Conservation (phyloP, 192 early-diverging fungal species). For the Coemansia sp. region DNA sequence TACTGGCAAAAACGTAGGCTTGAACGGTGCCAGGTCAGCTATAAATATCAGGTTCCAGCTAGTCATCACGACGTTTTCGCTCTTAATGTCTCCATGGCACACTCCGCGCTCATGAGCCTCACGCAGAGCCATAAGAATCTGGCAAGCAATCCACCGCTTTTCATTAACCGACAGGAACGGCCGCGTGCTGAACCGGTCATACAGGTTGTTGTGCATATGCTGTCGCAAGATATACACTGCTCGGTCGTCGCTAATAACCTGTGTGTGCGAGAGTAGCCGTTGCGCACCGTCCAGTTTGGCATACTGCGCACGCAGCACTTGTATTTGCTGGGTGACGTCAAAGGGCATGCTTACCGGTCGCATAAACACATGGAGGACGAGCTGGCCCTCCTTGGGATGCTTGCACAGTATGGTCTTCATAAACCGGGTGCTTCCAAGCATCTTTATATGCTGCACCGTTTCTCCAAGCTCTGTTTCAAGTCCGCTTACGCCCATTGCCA, state of each 20-base stretch:
- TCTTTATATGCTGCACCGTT: slow-evolving; percentile 44
- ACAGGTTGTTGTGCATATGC: slow-evolving; percentile 87
- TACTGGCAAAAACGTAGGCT: slow-evolving; percentile 91
- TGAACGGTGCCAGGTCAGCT: slow-evolving; percentile 85
- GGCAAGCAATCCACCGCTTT: slow-evolving; percentile 94
- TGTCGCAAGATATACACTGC: slow-evolving; percentile 89
- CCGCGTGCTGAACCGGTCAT: slow-evolving; percentile 94
- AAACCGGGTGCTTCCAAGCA: slow-evolving; percentile 85
- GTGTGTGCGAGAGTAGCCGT: slow-evolving; percentile 76
- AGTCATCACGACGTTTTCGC: slow-evolving; percentile 91
- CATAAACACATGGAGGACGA: slow-evolving; percentile 92
- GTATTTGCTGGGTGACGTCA: slow-evolving; percentile 35
- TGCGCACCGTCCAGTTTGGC: slow-evolving; percentile 61
- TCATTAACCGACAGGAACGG: slow-evolving; percentile 83
- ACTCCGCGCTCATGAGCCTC: slow-evolving; percentile 71
- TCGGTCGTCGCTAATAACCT: slow-evolving; percentile 82
- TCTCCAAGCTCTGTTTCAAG: slow-evolving; percentile 47
- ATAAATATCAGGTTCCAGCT: slow-evolving; percentile 95
- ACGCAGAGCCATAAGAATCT: slow-evolving; percentile 75
- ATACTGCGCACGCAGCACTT: slow-evolving; percentile 27
- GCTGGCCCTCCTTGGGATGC: slow-evolving; percentile 72
- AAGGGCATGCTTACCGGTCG: slow-evolving; percentile 69
- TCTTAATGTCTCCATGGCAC: slow-evolving; percentile 95
- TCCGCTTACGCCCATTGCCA: slow-evolving; percentile 44
- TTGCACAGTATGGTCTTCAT: slow-evolving; percentile 90